Conservation (phyloP, 2,329 filamentous ascomycete genomes). For the Graphiopsis chlorocephala region DNA sequence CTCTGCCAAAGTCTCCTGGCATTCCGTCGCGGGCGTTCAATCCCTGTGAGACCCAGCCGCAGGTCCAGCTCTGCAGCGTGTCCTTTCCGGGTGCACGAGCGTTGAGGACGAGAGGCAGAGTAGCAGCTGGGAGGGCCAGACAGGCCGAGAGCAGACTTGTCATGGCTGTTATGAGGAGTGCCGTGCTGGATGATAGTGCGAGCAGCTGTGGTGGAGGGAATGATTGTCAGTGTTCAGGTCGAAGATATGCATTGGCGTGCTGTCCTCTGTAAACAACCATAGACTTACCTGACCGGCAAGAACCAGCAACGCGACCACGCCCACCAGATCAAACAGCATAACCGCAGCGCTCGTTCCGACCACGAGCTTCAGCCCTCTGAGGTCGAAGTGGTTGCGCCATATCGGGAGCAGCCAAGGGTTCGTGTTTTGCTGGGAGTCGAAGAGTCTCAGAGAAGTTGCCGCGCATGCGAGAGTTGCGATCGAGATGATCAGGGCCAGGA, state of each 20-base stretch:
- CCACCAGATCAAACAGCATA: slow-evolving; percentile 37
- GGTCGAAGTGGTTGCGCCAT: slow-evolving; percentile 49
- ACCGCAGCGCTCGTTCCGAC: slow-evolving; percentile 40
- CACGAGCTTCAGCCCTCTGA: slow-evolving; percentile 41
- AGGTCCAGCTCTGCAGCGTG: slow-evolving; percentile 40
- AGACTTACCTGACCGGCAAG: not conserved
- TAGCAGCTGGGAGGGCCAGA: slow-evolving; percentile 40
- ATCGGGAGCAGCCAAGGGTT: slow-evolving; percentile 50
- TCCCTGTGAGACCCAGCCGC: slow-evolving; percentile 27
- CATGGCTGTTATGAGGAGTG: slow-evolving; percentile 18
- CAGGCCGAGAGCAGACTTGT: slow-evolving; percentile 36
- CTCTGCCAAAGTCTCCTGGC: slow-evolving; percentile 35
- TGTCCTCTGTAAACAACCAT: not conserved
- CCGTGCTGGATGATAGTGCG: not conserved
- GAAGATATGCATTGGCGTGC: too few species aligned
- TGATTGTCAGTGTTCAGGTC: not conserved
- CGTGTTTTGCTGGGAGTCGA: slow-evolving; percentile 40
- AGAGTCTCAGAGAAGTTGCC: slow-evolving; percentile 43
- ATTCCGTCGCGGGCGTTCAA: slow-evolving; percentile 28
- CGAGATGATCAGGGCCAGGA: slow-evolving; percentile 38
- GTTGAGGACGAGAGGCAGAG: slow-evolving; percentile 37
- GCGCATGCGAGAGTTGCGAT: slow-evolving; percentile 44
- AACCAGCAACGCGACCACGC: slow-evolving; percentile 33
- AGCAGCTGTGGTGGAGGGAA: slow-evolving; percentile 10
- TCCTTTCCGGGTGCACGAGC: slow-evolving; percentile 25